Evolutionary conservation across 164 flowering plant genomes (phyloP), one percentile per base, ranked within the genome.

Genomic region (Vitis riparia): DNA sequence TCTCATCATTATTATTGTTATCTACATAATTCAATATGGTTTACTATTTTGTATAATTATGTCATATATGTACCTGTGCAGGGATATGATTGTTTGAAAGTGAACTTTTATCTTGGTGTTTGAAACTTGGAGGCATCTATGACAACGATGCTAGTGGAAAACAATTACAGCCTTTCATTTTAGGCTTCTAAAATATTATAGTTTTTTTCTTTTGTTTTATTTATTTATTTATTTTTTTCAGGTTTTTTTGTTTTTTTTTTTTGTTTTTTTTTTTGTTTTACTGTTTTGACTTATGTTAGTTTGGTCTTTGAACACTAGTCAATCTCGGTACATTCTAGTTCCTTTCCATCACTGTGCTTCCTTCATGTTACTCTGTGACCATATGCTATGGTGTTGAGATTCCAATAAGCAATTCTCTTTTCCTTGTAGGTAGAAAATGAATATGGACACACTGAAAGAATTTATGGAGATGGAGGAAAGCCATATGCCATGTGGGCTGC

Each of bases 401-500:
- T 70, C 3, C 12, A 19, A 19, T 19, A 49, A n/a, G 10, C 12
- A 19, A 51, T 3, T 65, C 66, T 71, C 59, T 64, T 10, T 29
- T 57, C 53, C n/a, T 58, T 83, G 76, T 87, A 96, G 99, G 79
- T 96, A 72, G 99, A 96, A 80, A 96, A 96, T 79, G 99, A 96
- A 80, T 96, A 96, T 76, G 99, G 99, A 65, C 80, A 76, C 78
- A 79, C 72, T 66, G 97, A 91, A 80, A 47, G 9, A 5, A 77
- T 65, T 51, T 96, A 96, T 86, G 97, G 98, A 71, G 91, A 85
- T 47, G 95, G 87, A 16, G 99, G 90, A n/a, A 93, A 88, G 77
- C 75, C 79, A 74, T 96, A 93, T 84, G 90, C 95, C 59, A 66
- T 75, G 82, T 96, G 99, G 99, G 92, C 99, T 70, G 98, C 98